Conservation (phyloP, 23 red algal genomes). For the Gracilaria domingensis region DNA sequence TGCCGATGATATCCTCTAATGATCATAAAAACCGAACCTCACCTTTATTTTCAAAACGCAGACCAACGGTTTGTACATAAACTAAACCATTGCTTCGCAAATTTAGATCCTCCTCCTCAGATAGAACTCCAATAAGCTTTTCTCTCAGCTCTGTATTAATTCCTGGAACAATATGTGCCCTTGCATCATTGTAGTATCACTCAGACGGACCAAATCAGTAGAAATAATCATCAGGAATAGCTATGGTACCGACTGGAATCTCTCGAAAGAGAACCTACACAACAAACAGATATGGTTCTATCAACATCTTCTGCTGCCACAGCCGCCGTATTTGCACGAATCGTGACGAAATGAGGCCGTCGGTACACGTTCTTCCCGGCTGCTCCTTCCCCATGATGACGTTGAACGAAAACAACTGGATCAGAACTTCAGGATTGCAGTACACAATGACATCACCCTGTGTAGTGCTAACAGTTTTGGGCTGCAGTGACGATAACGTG, state of each 20-base stretch:
- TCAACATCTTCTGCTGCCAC: slow-evolving; percentile 55
- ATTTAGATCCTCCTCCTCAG: not conserved
- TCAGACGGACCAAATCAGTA: slow-evolving; percentile 66
- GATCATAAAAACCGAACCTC: slow-evolving; percentile 82
- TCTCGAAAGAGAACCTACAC: slow-evolving; percentile 85
- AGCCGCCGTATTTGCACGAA: slow-evolving; percentile 80
- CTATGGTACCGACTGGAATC: slow-evolving; percentile 70
- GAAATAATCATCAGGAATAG: slow-evolving; percentile 93
- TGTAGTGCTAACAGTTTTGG: slow-evolving; percentile 52
- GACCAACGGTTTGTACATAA: slow-evolving; percentile 96
- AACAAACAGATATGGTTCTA: slow-evolving; percentile 80
- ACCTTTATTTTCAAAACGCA: slow-evolving; percentile 95
- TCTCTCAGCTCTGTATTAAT: slow-evolving; percentile 64
- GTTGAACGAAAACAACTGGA: slow-evolving; percentile 86
- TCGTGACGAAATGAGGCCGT: slow-evolving; percentile 85
- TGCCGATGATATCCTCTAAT: slow-evolving; percentile 89
- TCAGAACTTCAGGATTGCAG: slow-evolving; percentile 8
- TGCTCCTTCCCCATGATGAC: slow-evolving; percentile 89
- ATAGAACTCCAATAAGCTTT: slow-evolving; percentile 50
- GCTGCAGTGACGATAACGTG: slow-evolving; percentile 72
- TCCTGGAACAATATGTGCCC: slow-evolving; percentile 87
- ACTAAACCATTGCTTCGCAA: slow-evolving; percentile 26
- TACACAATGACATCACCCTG: slow-evolving; percentile 85
- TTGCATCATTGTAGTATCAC: slow-evolving; percentile 80
- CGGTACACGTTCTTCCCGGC: slow-evolving; percentile 64